A percentile compares a stretch with the other conserved stretches of the same genome.
Conservation (phyloP, 1,284 basidiomycete genomes). For the Ganoderma boninense region DNA sequence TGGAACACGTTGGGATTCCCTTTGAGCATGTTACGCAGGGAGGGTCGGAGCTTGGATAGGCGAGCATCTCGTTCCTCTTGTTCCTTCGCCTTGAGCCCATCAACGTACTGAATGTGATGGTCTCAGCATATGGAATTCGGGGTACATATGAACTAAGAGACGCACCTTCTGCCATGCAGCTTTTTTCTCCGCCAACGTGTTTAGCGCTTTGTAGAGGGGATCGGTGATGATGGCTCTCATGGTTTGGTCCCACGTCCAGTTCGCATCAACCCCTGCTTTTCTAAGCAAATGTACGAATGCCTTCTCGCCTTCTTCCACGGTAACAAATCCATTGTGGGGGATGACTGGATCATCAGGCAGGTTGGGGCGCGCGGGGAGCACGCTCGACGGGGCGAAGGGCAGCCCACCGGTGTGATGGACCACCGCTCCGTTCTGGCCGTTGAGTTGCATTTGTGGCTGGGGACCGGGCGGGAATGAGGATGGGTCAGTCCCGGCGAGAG, state of each 20-base stretch:
- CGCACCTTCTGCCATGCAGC: constrained; percentile 89
- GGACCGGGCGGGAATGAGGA: constrained; percentile 45
- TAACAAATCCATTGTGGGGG: constrained; percentile 88
- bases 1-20: constrained; percentile 87
- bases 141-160: constrained; percentile 3
- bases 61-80: constrained; percentile 85
- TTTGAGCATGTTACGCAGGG: constrained; percentile 83
- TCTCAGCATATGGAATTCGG: constrained; percentile 18
- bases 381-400: constrained; percentile 64
- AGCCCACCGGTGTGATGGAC: constrained; percentile 60
- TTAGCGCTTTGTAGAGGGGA: constrained; percentile 95
- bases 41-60: constrained; percentile 83
- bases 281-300: constrained; percentile 92
- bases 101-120: constrained; percentile 68
- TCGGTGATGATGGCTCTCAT: constrained; percentile 99
- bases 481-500: constrained; percentile 44
- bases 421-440: constrained; percentile 55
- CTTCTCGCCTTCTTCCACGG: constrained; percentile 89
- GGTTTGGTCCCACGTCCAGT: constrained; percentile 98
- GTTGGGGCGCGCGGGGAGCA: constrained; percentile 78
- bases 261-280: constrained; percentile 88
- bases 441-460: constrained; percentile 46
- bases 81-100: constrained; percentile 68
- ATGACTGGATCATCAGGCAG: constrained; percentile 86
- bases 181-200: constrained; percentile 95